Evolutionary conservation across 345 rosid genomes (phyloP).

Genomic region (Cardamine resedifolia): DNA sequence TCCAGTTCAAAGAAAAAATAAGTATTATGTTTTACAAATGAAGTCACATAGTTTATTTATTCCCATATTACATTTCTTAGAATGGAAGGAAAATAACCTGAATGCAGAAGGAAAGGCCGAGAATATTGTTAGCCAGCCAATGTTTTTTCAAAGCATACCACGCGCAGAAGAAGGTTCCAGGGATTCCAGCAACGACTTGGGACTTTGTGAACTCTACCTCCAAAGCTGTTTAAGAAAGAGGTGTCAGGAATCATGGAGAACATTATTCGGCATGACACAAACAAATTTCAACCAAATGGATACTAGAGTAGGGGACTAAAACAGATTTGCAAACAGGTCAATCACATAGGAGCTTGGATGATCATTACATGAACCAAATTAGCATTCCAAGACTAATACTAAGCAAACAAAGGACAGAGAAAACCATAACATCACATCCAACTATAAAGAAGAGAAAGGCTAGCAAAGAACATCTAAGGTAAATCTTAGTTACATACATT

Average conservation of each 20-base stretch:
- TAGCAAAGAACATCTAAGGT: not conserved
- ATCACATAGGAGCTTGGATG: not conserved
- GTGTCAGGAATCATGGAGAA: no score
- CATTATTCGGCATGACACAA: conserved; percentile 47
- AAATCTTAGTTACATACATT: conserved; percentile 53
- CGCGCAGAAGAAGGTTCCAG: conserved; percentile 95
- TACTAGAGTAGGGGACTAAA: conserved; percentile 15
- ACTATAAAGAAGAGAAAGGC: not conserved
- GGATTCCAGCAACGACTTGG: conserved; percentile 88
- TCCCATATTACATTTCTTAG: not conserved
- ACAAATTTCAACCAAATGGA: conserved; percentile 35
- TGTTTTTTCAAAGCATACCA: conserved; percentile 98
- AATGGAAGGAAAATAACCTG: conserved; percentile 64
- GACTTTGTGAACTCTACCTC: conserved; percentile 96
- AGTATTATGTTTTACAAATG: not conserved
- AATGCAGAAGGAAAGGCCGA: conserved; percentile 96
- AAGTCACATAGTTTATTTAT: not conserved
- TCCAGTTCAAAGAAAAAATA: not conserved
- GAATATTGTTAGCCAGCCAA: conserved; percentile 95
- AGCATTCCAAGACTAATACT: not conserved
- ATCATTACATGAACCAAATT: not conserved
- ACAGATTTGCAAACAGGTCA: not conserved
- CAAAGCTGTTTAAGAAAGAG: conserved; percentile 71
- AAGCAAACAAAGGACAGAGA: not conserved
- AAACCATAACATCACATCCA: conserved; percentile 9